Evolutionary conservation across 83 land plant genomes (phyloP).

Genomic region (Thuja plicata): DNA sequence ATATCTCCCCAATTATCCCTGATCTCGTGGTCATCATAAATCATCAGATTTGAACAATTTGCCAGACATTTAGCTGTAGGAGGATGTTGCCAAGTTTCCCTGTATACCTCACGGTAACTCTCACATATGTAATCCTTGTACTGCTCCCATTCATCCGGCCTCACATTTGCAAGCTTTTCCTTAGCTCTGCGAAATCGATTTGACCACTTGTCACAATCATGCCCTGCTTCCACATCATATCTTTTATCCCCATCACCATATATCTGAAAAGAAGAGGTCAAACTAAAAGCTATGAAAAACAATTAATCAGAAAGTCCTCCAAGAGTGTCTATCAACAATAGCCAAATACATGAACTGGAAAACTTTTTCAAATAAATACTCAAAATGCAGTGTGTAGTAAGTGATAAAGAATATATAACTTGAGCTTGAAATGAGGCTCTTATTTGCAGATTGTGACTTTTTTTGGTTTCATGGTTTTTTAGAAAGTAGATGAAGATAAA

Average conservation of each 20-base stretch:
- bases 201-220: constrained; percentile 42
- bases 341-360: neutral
- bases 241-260: constrained; percentile 54
- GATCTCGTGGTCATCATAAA: constrained; percentile 57
- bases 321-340: neutral
- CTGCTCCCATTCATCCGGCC: constrained; percentile 26
- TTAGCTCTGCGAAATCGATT: constrained; percentile 38
- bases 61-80: constrained; percentile 55
- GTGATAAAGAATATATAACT: neutral
- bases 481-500: neutral
- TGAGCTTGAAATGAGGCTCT: neutral
- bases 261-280: constrained; percentile 24
- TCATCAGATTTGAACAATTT: constrained; percentile 52
- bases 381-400: neutral
- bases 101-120: constrained; percentile 49
- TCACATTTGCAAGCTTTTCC: constrained; percentile 23
- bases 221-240: constrained; percentile 37
- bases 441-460: neutral
- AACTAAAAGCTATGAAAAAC: constrained; percentile 10
- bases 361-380: neutral
- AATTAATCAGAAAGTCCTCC: neutral
- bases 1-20: constrained; percentile 57
- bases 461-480: neutral
- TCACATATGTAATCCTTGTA: constrained; percentile 34
- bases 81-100: constrained; percentile 54